Percentiles rank a stretch among this genome's conserved stretches.
Evolutionary conservation across 2,329 filamentous ascomycete genomes (phyloP).

Genomic region (Albifimbria verrucaria): DNA sequence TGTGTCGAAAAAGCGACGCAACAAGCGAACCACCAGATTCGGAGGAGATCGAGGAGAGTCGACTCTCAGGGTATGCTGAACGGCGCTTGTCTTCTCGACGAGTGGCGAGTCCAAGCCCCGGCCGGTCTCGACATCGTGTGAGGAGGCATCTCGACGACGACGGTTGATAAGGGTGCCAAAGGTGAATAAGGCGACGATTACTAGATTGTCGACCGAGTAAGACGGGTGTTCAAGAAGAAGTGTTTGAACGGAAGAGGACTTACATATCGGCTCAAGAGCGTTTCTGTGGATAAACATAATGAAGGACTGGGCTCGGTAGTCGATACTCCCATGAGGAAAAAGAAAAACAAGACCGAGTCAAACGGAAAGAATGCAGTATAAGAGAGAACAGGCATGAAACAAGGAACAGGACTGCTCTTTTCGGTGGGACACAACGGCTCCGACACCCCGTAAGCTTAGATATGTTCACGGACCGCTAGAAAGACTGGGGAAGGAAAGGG

Average conservation of each 20-base stretch:
- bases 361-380: background rate
- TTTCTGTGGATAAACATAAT: background rate
- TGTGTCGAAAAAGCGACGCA: slow-evolving; percentile 25
- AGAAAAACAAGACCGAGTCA: background rate
- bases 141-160: background rate
- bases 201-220: background rate
- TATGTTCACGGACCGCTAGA: too few species aligned
- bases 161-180: background rate
- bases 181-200: background rate
- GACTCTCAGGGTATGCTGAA: too few species aligned
- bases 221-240: background rate
- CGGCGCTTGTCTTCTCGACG: background rate
- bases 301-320: too few species aligned
- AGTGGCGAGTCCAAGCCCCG: background rate
- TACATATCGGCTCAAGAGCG: background rate
- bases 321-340: background rate
- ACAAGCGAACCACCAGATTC: slow-evolving; percentile 14
- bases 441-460: too few species aligned
- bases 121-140: background rate
- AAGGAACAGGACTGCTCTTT: too few species aligned
- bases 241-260: background rate
- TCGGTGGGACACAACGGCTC: too few species aligned
- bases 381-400: too few species aligned
- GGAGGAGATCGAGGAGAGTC: background rate
- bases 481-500: too few species aligned